phyloP scores from a whole-genome alignment of 768 basidiomycete genomes.

The Naganishia vishniacii region DNA sequence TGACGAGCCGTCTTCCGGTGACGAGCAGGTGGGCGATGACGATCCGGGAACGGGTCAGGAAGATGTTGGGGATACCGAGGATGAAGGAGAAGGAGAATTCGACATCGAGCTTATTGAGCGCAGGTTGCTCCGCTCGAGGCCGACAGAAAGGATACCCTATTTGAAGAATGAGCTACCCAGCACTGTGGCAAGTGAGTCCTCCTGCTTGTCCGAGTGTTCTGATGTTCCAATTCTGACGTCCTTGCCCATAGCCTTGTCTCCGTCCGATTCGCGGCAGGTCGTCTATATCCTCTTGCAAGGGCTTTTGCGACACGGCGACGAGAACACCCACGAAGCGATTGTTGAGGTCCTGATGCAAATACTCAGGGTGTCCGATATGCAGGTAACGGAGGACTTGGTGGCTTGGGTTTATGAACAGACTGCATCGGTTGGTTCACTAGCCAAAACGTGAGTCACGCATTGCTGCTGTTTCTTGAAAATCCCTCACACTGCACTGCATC shows the following conservation, averaged over 20 bases:
- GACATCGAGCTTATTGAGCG: constrained; percentile 14
- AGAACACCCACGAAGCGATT: constrained; percentile 22
- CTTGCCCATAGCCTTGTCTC: neutral
- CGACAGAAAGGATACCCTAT: constrained; percentile 15
- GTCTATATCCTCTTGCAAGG: constrained; percentile 16
- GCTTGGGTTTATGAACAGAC: constrained; percentile 18
- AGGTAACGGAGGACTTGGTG: constrained; percentile 7
- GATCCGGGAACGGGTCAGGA: neutral
- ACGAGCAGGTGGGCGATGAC: neutral
- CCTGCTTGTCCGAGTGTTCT: neutral
- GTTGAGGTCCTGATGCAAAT: constrained; percentile 15
- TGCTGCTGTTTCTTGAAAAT: neutral
- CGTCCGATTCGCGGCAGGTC: neutral
- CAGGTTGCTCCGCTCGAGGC: constrained; percentile 10
- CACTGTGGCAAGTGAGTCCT: neutral
- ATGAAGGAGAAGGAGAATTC: constrained; percentile 1
- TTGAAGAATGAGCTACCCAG: constrained; percentile 12
- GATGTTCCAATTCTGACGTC: neutral
- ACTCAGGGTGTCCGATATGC: constrained; percentile 4
- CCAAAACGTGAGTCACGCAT: constrained; percentile 14
- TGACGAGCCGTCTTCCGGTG: constrained; percentile 5
- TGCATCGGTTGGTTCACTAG: constrained; percentile 7
- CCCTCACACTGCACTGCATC: no score
- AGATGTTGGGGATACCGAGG: neutral
- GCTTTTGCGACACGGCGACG: constrained; percentile 18